phyloP scores from a whole-genome alignment of 2,329 filamentous ascomycete species.

The Pseudogymnoascus sp. region DNA sequence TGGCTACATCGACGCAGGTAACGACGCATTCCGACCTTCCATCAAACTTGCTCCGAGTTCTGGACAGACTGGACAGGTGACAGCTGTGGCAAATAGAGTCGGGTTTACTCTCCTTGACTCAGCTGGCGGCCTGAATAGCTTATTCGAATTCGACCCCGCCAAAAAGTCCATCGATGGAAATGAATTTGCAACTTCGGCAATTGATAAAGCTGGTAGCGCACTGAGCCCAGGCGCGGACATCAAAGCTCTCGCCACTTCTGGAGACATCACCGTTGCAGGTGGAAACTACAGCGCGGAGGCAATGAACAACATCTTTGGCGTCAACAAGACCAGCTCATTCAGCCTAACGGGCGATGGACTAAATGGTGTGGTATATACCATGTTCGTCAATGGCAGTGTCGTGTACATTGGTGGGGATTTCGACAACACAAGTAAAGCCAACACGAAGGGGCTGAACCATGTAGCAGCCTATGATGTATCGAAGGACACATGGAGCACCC shows the following conservation, averaged over 20 bases:
- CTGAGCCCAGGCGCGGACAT: slow-evolving; percentile 62
- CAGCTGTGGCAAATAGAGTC: slow-evolving; percentile 83
- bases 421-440: slow-evolving; percentile 58
- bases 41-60: slow-evolving; percentile 67
- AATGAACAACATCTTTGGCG: slow-evolving; percentile 68
- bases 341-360: slow-evolving; percentile 63
- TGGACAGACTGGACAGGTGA: slow-evolving; percentile 55
- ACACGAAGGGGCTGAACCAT: slow-evolving; percentile 58
- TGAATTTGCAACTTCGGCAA: slow-evolving; percentile 61
- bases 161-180: slow-evolving; percentile 47
- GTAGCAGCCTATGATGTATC: slow-evolving; percentile 67
- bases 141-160: slow-evolving; percentile 80
- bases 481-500: slow-evolving; percentile 62
- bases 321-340: slow-evolving; percentile 55
- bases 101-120: slow-evolving; percentile 67
- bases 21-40: slow-evolving; percentile 64
- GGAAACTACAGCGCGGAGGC: slow-evolving; percentile 71
- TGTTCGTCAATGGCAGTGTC: slow-evolving; percentile 54
- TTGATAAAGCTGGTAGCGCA: slow-evolving; percentile 66
- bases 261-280: slow-evolving; percentile 63
- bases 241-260: slow-evolving; percentile 55
- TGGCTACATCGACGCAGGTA: slow-evolving; percentile 71
- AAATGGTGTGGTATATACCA: slow-evolving; percentile 65
- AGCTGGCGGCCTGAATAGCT: slow-evolving; percentile 73
- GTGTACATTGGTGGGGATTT: slow-evolving; percentile 85